These are phyloP conservation scores for Fusarium robinianum DNA, from an alignment of 2,329 filamentous ascomycete species.

Conservation along the genomic window DNA sequence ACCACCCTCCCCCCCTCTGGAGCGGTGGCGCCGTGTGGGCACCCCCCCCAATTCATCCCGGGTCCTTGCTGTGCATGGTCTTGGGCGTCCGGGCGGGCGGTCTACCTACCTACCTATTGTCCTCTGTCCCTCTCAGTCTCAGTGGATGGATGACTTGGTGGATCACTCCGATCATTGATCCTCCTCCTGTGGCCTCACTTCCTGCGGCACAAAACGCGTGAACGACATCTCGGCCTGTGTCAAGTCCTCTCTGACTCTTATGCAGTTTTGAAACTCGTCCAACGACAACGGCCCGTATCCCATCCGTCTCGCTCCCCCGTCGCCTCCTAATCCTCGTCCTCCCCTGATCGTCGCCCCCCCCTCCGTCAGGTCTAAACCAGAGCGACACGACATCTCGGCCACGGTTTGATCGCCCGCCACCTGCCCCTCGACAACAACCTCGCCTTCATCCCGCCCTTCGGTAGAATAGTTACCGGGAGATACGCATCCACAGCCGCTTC, in stretches of 20 bases:
- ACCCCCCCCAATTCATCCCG: no score
- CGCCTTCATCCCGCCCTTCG: conserved; percentile 12
- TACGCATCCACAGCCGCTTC: conserved; percentile 1
- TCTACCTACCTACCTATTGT: conserved; percentile 8
- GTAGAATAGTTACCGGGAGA: no score
- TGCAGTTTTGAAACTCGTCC: conserved; percentile 36
- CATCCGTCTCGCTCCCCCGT: conserved; percentile 21
- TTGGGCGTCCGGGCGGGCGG: conserved; percentile 18
- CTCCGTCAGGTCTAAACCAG: conserved; percentile 15
- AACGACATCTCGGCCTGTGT: conserved; percentile 37
- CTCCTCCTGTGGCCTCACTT: conserved; percentile 39
- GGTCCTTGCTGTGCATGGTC: conserved; percentile 25
- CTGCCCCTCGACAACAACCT: conserved; percentile 14
- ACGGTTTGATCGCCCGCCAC: conserved; percentile 11
- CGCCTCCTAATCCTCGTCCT: conserved; percentile 14
- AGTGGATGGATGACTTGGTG: conserved; percentile 17
- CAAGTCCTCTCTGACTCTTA: conserved; percentile 37
- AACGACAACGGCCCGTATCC: conserved; percentile 7
- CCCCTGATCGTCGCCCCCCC: conserved; percentile 13
- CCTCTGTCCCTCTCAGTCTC: conserved; percentile 2
- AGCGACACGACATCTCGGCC: conserved; percentile 15
- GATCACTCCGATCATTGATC: conserved; percentile 34
- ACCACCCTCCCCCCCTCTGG: conserved; percentile 11
- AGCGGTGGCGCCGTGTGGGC: no score
- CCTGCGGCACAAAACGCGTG: conserved; percentile 40